Evolutionary conservation across 1,284 basidiomycete species (phyloP).

Genomic region (Fomitopsis palustris): DNA sequence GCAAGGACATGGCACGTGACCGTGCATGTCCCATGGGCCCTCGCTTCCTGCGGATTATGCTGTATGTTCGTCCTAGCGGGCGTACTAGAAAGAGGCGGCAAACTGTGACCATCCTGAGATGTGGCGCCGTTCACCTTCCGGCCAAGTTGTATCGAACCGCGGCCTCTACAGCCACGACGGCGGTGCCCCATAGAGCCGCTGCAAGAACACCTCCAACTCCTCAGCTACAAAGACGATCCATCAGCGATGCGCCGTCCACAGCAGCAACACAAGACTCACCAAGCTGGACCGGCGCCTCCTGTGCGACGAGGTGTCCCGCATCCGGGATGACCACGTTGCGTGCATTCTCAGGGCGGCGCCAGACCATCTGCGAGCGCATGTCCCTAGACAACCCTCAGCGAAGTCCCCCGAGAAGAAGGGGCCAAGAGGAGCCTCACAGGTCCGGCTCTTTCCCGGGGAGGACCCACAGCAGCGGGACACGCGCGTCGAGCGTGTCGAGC

Average conservation of each 20-base stretch:
- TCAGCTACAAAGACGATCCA: conserved; percentile 13
- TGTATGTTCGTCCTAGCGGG: too few relatives aligned
- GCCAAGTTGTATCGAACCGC: too few relatives aligned
- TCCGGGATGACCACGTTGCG: conserved; percentile 51
- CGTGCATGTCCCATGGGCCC: too few relatives aligned
- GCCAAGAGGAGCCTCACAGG: conserved; percentile 9
- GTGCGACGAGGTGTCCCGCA: conserved; percentile 51
- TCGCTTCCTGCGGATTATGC: too few relatives aligned
- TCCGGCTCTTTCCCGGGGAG: conserved; percentile 37
- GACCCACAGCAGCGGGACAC: conserved; percentile 52
- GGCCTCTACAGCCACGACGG: conserved; percentile 2
- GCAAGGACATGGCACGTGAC: too few relatives aligned
- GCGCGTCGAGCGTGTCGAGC: conserved; percentile 39
- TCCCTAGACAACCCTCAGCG: conserved; percentile 23
- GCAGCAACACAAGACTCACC: conserved; percentile 15
- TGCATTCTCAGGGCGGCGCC: conserved; percentile 57
- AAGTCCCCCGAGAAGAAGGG: neutral
- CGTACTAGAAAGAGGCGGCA: too few relatives aligned
- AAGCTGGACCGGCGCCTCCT: conserved; percentile 23
- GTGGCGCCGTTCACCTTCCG: too few relatives aligned
- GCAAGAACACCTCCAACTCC: conserved; percentile 20
- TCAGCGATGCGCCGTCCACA: neutral
- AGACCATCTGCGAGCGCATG: conserved; percentile 43
- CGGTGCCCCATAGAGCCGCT: conserved; percentile 10
- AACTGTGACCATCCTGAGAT: too few relatives aligned